Conservation (phyloP, 208 protist species). For the Wallacemonas sp. region DNA sequence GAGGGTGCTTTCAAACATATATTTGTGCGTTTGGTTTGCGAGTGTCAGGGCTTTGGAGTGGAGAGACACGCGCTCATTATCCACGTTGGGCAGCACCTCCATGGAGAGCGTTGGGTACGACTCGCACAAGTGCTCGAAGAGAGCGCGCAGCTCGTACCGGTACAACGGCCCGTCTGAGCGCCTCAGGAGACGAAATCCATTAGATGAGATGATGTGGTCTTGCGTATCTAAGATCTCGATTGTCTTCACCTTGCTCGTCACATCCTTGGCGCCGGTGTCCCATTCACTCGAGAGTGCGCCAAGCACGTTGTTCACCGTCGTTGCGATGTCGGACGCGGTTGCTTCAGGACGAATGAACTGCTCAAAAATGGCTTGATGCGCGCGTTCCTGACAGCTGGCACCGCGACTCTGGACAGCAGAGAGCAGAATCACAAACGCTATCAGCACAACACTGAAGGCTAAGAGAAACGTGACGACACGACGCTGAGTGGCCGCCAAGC, state of each 20-base stretch:
- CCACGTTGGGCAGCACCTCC: conserved; percentile 81
- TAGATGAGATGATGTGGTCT: conserved; percentile 21
- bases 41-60: conserved; percentile 39
- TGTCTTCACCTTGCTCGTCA: conserved; percentile 9
- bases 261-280: conserved; percentile 12
- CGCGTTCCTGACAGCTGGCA: conserved; percentile 69
- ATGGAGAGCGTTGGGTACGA: conserved; percentile 57
- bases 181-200: conserved; percentile 69
- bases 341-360: conserved; percentile 24
- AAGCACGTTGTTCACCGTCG: conserved; percentile 29
- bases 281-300: conserved; percentile 19
- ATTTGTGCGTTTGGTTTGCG: conserved; percentile 35
- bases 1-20: conserved; percentile 60
- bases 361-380: conserved; percentile 42
- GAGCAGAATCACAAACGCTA: conserved; percentile 60
- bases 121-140: conserved; percentile 61
- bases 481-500: conserved; percentile 42
- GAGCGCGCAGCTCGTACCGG: conserved; percentile 54
- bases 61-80: conserved; percentile 72
- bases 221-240: conserved; percentile 69
- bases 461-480: conserved; percentile 75
- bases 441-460: conserved; percentile 59
- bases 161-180: conserved; percentile 24
- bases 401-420: conserved; percentile 61
- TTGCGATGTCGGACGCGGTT: conserved; percentile 30